A percentile compares a stretch with the other conserved stretches of the same genome.
These are phyloP conservation scores for Sistotremastrum suecicum DNA, from an alignment of 768 basidiomycete species.

Conservation along the genomic window DNA sequence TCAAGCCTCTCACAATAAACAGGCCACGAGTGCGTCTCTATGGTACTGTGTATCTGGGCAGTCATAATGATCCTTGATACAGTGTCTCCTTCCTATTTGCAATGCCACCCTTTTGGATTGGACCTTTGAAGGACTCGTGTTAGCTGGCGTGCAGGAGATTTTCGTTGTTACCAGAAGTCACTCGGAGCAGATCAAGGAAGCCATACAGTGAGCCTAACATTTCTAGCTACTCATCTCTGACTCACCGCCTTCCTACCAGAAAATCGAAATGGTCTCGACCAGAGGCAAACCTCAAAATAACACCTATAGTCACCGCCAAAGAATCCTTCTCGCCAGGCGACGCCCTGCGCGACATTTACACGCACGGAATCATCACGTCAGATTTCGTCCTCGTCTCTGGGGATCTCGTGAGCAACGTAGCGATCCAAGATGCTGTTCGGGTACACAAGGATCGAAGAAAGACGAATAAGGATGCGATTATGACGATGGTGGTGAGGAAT, in stretches of 20 bases:
- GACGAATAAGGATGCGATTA: conserved; percentile 83
- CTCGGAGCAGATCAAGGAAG: conserved; percentile 70
- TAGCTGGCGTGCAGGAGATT: conserved; percentile 94
- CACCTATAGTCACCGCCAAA: conserved; percentile 74
- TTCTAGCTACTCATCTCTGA: conserved; percentile 1
- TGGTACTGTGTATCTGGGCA: conserved; percentile 5
- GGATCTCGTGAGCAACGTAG: conserved; percentile 86
- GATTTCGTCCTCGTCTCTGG: conserved; percentile 89
- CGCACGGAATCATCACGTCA: conserved; percentile 74
- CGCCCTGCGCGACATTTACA: conserved; percentile 89
- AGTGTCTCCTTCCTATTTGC: conserved; percentile 90
- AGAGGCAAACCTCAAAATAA: conserved; percentile 65
- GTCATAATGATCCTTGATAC: conserved; percentile 9
- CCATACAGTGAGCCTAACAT: conserved; percentile 51
- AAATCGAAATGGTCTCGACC: conserved; percentile 79
- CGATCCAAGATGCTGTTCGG: conserved; percentile 78
- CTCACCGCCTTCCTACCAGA: conserved; percentile 21
- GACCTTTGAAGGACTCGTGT: conserved; percentile 89
- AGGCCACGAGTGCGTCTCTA: conserved; percentile 61
- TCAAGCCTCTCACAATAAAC: conserved; percentile 76
- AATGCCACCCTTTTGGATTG: conserved; percentile 89
- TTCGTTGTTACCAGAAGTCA: conserved; percentile 92
- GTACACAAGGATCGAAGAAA: conserved; percentile 80
- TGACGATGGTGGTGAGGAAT: conserved; percentile 91
- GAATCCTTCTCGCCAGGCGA: conserved; percentile 83